phyloP scores from a whole-genome alignment of 495 filamentous ascomycete genomes.

The Penicillium riverlandense region DNA sequence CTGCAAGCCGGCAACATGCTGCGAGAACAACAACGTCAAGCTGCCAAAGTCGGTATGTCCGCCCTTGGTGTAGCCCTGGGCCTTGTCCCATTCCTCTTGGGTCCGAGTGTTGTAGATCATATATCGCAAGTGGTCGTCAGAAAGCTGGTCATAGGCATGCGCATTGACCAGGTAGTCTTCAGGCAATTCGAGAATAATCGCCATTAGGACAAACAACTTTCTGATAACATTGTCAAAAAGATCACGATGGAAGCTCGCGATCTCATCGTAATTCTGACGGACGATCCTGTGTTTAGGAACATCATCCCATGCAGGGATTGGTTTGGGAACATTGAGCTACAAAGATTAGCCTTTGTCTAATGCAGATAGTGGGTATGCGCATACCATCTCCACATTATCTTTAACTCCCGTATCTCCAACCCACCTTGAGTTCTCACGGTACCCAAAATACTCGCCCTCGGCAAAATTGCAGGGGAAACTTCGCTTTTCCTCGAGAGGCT shows the following conservation, averaged over 20 bases:
- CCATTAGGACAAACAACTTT: conserved; percentile 28
- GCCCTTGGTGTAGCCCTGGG: conserved; percentile 32
- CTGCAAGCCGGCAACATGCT: conserved; percentile 48
- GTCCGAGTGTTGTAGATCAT: conserved; percentile 48
- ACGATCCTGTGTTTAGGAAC: conserved; percentile 21
- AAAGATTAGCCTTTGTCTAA: neutral
- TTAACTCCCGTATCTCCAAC: conserved; percentile 38
- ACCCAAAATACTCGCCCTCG: conserved; percentile 39
- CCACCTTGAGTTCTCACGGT: conserved; percentile 36
- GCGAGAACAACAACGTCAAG: conserved; percentile 47
- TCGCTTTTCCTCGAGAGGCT: conserved; percentile 24
- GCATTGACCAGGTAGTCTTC: conserved; percentile 41
- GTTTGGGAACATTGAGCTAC: conserved; percentile 43
- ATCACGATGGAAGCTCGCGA: conserved; percentile 16
- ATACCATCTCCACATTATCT: conserved; percentile 39
- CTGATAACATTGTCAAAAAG: conserved; percentile 12
- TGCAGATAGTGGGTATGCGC: neutral
- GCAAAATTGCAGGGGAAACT: conserved; percentile 35
- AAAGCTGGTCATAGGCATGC: conserved; percentile 41
- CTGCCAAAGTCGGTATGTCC: conserved; percentile 51
- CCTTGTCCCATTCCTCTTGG: conserved; percentile 36
- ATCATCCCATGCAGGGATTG: conserved; percentile 32
- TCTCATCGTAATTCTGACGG: conserved; percentile 14
- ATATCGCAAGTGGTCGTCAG: conserved; percentile 46
- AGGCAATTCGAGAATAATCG: conserved; percentile 46